Evolutionary conservation across 345 rosid genomes (phyloP), one percentile per base, ranked within the genome.

Genomic region (Salix purpurea): DNA sequence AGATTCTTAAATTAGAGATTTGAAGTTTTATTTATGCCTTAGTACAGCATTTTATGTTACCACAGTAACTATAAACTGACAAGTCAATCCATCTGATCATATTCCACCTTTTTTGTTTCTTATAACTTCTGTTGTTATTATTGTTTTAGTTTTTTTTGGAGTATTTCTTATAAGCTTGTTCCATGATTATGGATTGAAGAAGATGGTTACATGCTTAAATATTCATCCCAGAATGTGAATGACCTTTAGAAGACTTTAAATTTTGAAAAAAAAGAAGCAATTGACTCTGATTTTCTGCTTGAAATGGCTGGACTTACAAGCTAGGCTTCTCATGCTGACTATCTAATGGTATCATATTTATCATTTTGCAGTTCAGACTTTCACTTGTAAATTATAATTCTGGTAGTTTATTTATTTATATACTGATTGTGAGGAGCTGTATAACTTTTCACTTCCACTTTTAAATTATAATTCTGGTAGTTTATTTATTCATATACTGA

Each of bases 381-480:
- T 28, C 50, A 28, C 24, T 70, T 69, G 19, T 65, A 39, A n/a
- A 13, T 56, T 39, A 56, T 58, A 18, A 66, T 24, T 30, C 36
- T n/a, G 52, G n/a, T 28, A 48, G n/a, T 68, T 50, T 60, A 32
- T 60, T 71, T 65, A 37, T 14, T 30, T 28, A 16, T 50, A 39
- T 82, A 64, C 79, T 71, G 75, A 67, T 74, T 66, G 26, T 67
- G 65, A 58, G 34, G 71, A 70, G 68, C 30, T 70, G 40, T n/a
- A 28, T 77, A 28, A 28, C 2, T 28, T 28, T 28, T 28, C 30
- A 28, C 30, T 28, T 28, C 30, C 30, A 28, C 30, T 2, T 69
- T 19, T 65, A 39, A n/a, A 13, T 56, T 39, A 56, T 58, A n/a
- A 66, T 24, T 30, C 36, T n/a, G 52, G n/a, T 28, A 48, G n/a